Percentiles rank a stretch among this genome's conserved stretches.
These are phyloP conservation scores for Hanseniaspora uvarum DNA, from an alignment of 1,139 yeast genomes.

Conservation along the genomic window DNA sequence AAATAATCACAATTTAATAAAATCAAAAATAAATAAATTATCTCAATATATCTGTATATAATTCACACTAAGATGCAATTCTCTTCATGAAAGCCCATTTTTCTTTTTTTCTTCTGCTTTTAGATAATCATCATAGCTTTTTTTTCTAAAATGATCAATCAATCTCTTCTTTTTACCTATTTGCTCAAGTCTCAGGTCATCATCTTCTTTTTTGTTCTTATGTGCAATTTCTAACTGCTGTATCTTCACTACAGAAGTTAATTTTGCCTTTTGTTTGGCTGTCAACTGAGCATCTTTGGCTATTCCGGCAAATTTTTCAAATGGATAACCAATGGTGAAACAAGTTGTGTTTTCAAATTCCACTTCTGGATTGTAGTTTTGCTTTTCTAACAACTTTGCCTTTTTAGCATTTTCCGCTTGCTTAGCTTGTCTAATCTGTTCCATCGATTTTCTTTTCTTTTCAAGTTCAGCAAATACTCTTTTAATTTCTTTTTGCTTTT, in stretches of 20 bases:
- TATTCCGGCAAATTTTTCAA: not conserved
- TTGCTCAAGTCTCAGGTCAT: not conserved
- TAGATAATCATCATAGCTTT: not conserved
- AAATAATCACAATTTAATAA: constrained; percentile 22
- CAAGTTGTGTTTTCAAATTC: not conserved
- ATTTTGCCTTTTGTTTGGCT: not conserved
- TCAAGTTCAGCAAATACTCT: not conserved
- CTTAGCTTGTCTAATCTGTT: not conserved
- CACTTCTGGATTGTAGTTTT: not conserved
- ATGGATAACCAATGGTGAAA: not conserved
- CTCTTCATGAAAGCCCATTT: not conserved
- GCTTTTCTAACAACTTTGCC: not conserved
- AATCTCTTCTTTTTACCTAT: not conserved
- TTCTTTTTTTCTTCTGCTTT: not conserved
- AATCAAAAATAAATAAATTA: no score
- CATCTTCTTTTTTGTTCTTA: not conserved
- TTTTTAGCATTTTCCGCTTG: not conserved
- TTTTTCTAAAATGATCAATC: no score
- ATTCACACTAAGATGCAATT: not conserved
- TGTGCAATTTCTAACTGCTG: not conserved
- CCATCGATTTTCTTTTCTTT: not conserved
- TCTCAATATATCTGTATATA: not conserved
- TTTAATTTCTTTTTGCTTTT: not conserved
- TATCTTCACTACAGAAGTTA: not conserved
- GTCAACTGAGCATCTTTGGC: not conserved